Conservation (phyloP, 352 stramenopile genomes). For the Globisporangium nunn region DNA sequence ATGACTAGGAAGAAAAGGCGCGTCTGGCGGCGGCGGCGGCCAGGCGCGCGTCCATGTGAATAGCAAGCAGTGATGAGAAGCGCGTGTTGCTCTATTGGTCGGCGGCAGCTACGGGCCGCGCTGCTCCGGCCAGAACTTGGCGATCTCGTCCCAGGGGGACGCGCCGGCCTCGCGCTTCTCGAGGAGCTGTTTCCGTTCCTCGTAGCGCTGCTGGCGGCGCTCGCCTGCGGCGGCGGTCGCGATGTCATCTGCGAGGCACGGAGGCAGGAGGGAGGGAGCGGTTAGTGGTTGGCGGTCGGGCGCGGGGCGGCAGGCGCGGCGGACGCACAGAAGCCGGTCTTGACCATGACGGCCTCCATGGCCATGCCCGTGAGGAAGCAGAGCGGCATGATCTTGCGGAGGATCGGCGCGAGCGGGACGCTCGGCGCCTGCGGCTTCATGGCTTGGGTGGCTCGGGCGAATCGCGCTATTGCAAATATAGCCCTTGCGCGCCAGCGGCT, state of each 20-base stretch:
- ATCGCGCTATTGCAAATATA: too few species aligned
- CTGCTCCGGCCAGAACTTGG: constrained; percentile 4
- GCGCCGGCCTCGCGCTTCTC: constrained; percentile 1
- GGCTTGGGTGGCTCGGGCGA: constrained; percentile 1
- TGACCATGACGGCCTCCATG: constrained; percentile 89
- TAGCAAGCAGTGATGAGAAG: background rate
- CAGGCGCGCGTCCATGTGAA: constrained; percentile 1
- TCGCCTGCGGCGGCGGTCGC: constrained; percentile 73
- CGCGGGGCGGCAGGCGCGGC: too few species aligned
- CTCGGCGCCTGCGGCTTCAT: constrained; percentile 21
- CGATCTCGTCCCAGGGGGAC: constrained; percentile 6
- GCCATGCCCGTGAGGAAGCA: constrained; percentile 79
- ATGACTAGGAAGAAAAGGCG: background rate
- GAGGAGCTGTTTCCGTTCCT: constrained; percentile 44
- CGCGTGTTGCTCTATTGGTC: background rate
- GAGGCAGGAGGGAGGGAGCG: too few species aligned
- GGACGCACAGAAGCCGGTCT: constrained; percentile 79
- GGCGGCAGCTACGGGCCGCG: background rate
- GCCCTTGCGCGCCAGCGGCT: too few species aligned
- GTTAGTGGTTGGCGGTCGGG: too few species aligned
- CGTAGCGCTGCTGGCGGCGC: constrained; percentile 50
- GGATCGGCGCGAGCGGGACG: constrained; percentile 60
- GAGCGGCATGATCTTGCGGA: constrained; percentile 77
- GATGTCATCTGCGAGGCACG: constrained; percentile 55
- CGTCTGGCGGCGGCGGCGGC: background rate